These are phyloP conservation scores for Zarea fungicola DNA, from an alignment of 2,329 filamentous ascomycete genomes.

Conservation along the genomic window DNA sequence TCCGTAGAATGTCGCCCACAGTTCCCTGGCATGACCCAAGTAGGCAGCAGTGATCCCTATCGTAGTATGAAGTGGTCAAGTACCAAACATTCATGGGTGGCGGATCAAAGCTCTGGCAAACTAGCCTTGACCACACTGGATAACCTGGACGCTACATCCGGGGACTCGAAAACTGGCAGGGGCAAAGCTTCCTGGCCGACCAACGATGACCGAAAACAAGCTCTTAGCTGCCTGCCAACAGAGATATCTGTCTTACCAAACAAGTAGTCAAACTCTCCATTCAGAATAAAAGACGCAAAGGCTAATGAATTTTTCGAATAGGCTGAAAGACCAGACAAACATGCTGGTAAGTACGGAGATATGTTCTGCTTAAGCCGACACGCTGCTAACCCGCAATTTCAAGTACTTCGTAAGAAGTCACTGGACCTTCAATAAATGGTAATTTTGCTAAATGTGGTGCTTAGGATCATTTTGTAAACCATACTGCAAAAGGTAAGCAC, in stretches of 20 bases:
- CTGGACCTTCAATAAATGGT: not conserved
- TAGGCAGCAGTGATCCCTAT: constrained; percentile 4
- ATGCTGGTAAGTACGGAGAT: constrained; percentile 52
- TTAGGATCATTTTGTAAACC: constrained; percentile 63
- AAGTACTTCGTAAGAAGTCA: constrained; percentile 43
- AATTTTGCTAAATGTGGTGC: constrained; percentile 11
- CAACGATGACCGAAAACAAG: not conserved
- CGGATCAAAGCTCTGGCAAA: not conserved
- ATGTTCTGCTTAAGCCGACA: too few relatives aligned
- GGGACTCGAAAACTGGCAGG: not conserved
- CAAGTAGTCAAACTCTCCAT: not conserved
- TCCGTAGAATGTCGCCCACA: not conserved
- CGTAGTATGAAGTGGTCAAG: constrained; percentile 4
- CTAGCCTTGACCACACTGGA: not conserved
- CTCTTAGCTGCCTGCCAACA: not conserved
- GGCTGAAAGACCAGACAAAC: constrained; percentile 70
- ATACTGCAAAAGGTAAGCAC: constrained; percentile 64
- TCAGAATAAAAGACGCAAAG: too few relatives aligned
- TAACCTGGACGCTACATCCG: not conserved
- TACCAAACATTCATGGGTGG: not conserved
- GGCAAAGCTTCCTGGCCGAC: not conserved
- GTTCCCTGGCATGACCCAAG: constrained; percentile 2
- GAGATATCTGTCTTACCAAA: constrained; percentile 2
- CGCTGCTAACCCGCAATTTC: constrained; percentile 18
- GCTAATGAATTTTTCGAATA: constrained; percentile 38